A percentile compares a stretch with the other conserved stretches of the same genome.
phyloP scores from a whole-genome alignment of 495 filamentous ascomycete genomes.

The Cladorrhinum samala region DNA sequence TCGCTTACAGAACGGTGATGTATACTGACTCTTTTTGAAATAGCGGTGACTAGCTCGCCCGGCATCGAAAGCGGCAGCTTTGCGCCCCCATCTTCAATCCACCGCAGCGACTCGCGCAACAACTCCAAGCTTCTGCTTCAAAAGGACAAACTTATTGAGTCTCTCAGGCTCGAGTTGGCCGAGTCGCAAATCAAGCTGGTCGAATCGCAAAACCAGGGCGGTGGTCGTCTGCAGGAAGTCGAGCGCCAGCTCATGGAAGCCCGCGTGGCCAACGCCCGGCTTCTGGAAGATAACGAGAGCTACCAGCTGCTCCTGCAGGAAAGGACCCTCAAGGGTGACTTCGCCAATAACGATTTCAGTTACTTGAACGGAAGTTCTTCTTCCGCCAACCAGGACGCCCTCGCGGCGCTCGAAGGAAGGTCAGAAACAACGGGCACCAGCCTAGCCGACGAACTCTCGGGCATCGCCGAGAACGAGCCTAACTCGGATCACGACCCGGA shows the following conservation, averaged over 20 bases:
- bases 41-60: slow-evolving; percentile 50
- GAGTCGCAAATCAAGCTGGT: slow-evolving; percentile 94
- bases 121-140: slow-evolving; percentile 83
- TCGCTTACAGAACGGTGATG: not conserved
- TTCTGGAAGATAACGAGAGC: slow-evolving; percentile 98
- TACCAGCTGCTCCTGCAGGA: slow-evolving; percentile 91
- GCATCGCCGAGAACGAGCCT: slow-evolving; percentile 47
- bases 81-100: slow-evolving; percentile 75
- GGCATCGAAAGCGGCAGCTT: slow-evolving; percentile 64
- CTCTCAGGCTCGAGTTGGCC: slow-evolving; percentile 81
- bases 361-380: slow-evolving; percentile 53
- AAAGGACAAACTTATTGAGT: slow-evolving; percentile 95
- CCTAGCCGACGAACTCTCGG: slow-evolving; percentile 85
- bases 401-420: slow-evolving; percentile 50
- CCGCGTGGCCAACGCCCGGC: slow-evolving; percentile 84
- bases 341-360: slow-evolving; percentile 67
- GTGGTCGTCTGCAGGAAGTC: slow-evolving; percentile 74
- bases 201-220: slow-evolving; percentile 87
- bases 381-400: slow-evolving; percentile 48
- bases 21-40: slow-evolving; percentile 8
- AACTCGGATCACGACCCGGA: slow-evolving; percentile 49
- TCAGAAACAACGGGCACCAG: slow-evolving; percentile 48
- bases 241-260: slow-evolving; percentile 84
- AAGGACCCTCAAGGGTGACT: slow-evolving; percentile 90
- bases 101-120: slow-evolving; percentile 75